Evolutionary conservation across 495 filamentous ascomycete genomes (phyloP).

Genomic region (Talaromyces thailandensis): DNA sequence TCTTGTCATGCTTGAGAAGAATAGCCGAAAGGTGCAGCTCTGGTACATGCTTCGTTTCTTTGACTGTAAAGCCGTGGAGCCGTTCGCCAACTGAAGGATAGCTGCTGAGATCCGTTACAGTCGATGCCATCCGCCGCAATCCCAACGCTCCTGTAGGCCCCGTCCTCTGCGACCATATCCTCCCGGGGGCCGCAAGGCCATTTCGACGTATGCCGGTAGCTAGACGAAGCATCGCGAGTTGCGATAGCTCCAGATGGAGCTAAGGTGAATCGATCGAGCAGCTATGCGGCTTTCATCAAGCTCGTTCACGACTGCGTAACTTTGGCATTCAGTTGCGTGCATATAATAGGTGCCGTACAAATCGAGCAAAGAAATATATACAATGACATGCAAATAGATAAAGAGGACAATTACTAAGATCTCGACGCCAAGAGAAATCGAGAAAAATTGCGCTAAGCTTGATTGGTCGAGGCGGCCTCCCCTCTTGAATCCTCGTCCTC

Average conservation of each 20-base stretch:
- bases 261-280: neutral
- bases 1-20: constrained; percentile 84
- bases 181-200: neutral
- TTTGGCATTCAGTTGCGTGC: too few relatives aligned
- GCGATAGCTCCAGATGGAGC: constrained; percentile 6
- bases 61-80: constrained; percentile 85
- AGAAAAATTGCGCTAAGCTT: constrained; percentile 4
- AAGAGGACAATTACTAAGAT: constrained; percentile 7
- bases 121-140: constrained; percentile 44
- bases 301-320: neutral
- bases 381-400: constrained; percentile 43
- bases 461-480: constrained; percentile 3
- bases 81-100: constrained; percentile 72
- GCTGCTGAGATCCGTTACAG: constrained; percentile 61
- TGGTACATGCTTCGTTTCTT: constrained; percentile 81
- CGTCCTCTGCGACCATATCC: neutral
- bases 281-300: neutral
- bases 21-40: constrained; percentile 89
- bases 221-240: constrained; percentile 7
- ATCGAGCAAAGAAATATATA: neutral
- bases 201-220: constrained; percentile 1
- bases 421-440: constrained; percentile 5
- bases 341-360: neutral
- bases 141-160: neutral
- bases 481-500: neutral